Evolutionary conservation across 2,329 filamentous ascomycete species (phyloP).

Genomic region (Talaromyces sp.): DNA sequence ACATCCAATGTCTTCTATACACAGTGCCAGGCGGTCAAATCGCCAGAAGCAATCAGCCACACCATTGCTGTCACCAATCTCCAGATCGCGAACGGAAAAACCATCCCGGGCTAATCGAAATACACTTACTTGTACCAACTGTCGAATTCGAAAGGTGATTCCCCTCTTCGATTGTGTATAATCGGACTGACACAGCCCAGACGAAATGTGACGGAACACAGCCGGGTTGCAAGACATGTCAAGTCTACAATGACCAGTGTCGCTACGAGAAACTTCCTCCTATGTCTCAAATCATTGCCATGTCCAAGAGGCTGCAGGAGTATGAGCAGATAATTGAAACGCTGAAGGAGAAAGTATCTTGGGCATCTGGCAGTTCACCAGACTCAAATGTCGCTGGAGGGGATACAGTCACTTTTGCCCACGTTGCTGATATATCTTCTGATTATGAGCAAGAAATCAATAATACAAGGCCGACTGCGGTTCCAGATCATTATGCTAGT

Average conservation of each 20-base stretch:
- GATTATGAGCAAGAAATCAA: too few relatives aligned
- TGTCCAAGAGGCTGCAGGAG: neutral
- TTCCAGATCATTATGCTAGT: neutral
- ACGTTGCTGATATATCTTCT: too few relatives aligned
- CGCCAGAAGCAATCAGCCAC: neutral
- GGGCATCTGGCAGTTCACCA: too few relatives aligned
- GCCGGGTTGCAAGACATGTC: neutral
- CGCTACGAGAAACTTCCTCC: neutral
- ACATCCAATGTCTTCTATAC: too few relatives aligned
- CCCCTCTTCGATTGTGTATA: neutral
- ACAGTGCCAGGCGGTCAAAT: neutral
- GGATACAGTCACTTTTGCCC: too few relatives aligned
- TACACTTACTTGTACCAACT: neutral
- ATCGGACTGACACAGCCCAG: neutral
- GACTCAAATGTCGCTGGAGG: too few relatives aligned
- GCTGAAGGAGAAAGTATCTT: neutral
- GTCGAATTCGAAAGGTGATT: neutral
- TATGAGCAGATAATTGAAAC: neutral
- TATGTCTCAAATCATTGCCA: slow-evolving; percentile 6
- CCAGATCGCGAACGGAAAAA: neutral
- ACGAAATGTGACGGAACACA: slow-evolving; percentile 4
- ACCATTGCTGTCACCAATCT: too few relatives aligned
- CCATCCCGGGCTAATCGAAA: neutral
- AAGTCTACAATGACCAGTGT: neutral
- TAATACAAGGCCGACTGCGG: neutral